Conservation (phyloP, 2,329 filamentous ascomycete species). For the Acephala macrosclerotiorum region DNA sequence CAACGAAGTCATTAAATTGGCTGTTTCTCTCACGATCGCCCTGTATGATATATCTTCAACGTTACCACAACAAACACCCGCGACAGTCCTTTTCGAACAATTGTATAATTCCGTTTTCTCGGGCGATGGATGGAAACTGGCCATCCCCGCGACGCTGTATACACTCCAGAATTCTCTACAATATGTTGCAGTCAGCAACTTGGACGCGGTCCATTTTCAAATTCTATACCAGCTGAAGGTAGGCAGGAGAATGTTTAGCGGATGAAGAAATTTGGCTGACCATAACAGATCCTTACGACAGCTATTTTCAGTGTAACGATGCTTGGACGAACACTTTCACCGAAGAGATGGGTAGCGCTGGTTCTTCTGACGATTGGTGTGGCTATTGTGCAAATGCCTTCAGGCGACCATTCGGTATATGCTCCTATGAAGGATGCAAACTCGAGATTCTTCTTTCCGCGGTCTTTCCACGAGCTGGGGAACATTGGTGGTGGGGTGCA, state of each 20-base stretch:
- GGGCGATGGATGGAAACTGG: slow-evolving; percentile 93
- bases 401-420: slow-evolving; percentile 62
- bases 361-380: slow-evolving; percentile 83
- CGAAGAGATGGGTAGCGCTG: slow-evolving; percentile 81
- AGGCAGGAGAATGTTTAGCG: slow-evolving; percentile 24
- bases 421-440: slow-evolving; percentile 68
- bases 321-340: slow-evolving; percentile 73
- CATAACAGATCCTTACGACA: slow-evolving; percentile 76
- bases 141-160: slow-evolving; percentile 86
- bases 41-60: slow-evolving; percentile 86
- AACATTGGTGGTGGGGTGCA: slow-evolving; percentile 63
- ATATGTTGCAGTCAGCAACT: slow-evolving; percentile 88
- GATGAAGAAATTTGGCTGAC: not conserved
- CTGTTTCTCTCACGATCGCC: slow-evolving; percentile 84
- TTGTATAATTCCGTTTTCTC: slow-evolving; percentile 84
- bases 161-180: slow-evolving; percentile 94
- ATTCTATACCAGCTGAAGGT: slow-evolving; percentile 91
- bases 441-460: slow-evolving; percentile 70
- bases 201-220: slow-evolving; percentile 93
- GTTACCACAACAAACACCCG: slow-evolving; percentile 79
- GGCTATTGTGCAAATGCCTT: slow-evolving; percentile 82
- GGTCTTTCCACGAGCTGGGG: slow-evolving; percentile 79
- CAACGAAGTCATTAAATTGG: slow-evolving; percentile 90
- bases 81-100: slow-evolving; percentile 80
- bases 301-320: slow-evolving; percentile 86